Conservation (phyloP, 1,284 basidiomycete species). For the Fomitopsis betulina region DNA sequence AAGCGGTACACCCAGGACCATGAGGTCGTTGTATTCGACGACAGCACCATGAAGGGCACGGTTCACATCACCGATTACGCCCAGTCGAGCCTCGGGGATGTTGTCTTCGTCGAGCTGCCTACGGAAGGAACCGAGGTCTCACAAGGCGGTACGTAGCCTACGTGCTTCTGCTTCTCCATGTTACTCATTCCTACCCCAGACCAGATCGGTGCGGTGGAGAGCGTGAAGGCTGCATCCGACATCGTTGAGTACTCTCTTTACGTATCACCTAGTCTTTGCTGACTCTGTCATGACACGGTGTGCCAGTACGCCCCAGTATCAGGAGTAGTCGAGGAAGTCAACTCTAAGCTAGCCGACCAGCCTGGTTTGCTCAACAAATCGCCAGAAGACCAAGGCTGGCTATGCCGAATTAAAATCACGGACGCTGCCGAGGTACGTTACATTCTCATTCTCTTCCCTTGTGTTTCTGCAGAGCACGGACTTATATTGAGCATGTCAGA, state of each 20-base stretch:
- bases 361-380: conserved; percentile 89
- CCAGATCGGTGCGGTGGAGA: conserved; percentile 93
- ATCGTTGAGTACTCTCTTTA: conserved; percentile 53
- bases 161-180: conserved; percentile 1
- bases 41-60: conserved; percentile 74
- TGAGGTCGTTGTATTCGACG: conserved; percentile 85
- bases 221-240: conserved; percentile 97
- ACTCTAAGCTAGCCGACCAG: conserved; percentile 64
- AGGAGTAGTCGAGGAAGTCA: conserved; percentile 80
- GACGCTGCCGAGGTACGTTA: conserved; percentile 65
- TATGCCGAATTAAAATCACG: conserved; percentile 88
- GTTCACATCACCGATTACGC: conserved; percentile 94
- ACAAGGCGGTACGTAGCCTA: conserved; percentile 66
- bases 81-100: conserved; percentile 90
- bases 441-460: neutral
- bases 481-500: conserved; percentile 34
- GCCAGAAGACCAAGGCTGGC: conserved; percentile 87
- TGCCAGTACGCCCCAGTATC: conserved; percentile 88
- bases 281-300: neutral
- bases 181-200: conserved; percentile 42
- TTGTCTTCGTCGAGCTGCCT: conserved; percentile 96
- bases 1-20: conserved; percentile 88
- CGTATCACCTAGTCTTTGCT: conserved; percentile 3
- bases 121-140: conserved; percentile 61
- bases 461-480: neutral